A percentile compares a stretch with the other conserved stretches of the same genome.
phyloP scores from a whole-genome alignment of 176 grass and related monocot species.

The Avena sativa region DNA sequence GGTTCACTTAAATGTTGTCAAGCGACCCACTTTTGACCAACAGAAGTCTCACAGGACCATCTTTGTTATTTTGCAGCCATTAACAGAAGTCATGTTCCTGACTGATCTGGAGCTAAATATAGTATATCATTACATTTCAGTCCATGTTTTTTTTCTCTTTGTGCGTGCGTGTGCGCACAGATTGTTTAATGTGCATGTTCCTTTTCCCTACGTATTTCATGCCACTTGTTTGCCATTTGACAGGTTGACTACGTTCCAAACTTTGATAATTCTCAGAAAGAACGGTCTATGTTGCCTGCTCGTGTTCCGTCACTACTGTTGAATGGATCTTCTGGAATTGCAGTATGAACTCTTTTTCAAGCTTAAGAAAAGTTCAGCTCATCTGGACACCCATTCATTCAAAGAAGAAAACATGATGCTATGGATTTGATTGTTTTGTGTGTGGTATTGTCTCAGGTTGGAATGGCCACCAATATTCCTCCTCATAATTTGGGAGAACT shows the following conservation, averaged over 20 bases:
- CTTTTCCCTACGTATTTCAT: constrained; percentile 42
- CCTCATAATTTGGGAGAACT: constrained; percentile 96
- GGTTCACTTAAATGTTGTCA: constrained; percentile 44
- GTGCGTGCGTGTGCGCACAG: background rate
- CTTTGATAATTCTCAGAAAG: constrained; percentile 98
- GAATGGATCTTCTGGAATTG: constrained; percentile 95
- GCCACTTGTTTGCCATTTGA: constrained; percentile 35
- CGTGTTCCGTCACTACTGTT: constrained; percentile 87
- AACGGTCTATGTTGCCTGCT: constrained; percentile 88
- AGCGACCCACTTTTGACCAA: constrained; percentile 18
- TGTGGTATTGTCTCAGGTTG: constrained; percentile 65
- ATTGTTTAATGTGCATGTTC: background rate
- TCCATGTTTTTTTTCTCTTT: background rate
- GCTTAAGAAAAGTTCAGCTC: constrained; percentile 35
- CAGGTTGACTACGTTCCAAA: constrained; percentile 89
- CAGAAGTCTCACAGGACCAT: constrained; percentile 30
- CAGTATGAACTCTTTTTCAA: constrained; percentile 56
- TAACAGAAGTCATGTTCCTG: constrained; percentile 95
- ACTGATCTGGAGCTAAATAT: constrained; percentile 92
- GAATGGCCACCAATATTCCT: constrained; percentile 99
- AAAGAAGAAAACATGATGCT: constrained; percentile 14
- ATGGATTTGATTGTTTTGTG: constrained; percentile 1
- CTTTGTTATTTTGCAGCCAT: constrained; percentile 66
- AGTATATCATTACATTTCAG: constrained; percentile 46
- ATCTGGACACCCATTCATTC: constrained; percentile 8